Evolutionary conservation across 2,329 filamentous ascomycete species (phyloP).

Genomic region (Xylariaceae sp.): DNA sequence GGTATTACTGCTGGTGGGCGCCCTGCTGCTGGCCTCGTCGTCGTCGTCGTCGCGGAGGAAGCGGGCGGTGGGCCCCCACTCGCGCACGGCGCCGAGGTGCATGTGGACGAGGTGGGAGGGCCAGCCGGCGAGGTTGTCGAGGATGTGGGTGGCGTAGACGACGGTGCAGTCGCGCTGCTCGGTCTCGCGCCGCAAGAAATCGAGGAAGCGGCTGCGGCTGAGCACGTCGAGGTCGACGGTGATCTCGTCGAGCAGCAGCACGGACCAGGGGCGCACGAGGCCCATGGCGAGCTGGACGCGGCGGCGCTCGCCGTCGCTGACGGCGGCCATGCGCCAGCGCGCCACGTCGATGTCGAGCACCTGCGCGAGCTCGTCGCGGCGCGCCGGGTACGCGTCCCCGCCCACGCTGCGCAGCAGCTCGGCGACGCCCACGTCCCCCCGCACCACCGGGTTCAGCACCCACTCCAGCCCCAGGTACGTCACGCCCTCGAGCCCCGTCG

Average conservation of each 20-base stretch:
- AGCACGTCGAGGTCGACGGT: slow-evolving; percentile 93
- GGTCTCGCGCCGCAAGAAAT: slow-evolving; percentile 81
- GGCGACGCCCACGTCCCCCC: slow-evolving; percentile 85
- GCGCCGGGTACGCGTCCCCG: slow-evolving; percentile 71
- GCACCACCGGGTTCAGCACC: slow-evolving; percentile 95
- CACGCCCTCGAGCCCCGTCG: slow-evolving; percentile 80
- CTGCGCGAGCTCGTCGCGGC: slow-evolving; percentile 76
- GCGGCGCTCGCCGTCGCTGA: slow-evolving; percentile 84
- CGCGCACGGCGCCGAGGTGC: slow-evolving; percentile 80
- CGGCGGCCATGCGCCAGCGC: slow-evolving; percentile 88
- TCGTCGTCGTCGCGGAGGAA: slow-evolving; percentile 52
- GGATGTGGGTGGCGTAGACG: slow-evolving; percentile 94
- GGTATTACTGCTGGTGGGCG: slow-evolving; percentile 25
- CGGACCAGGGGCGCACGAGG: slow-evolving; percentile 80
- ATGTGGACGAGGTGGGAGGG: slow-evolving; percentile 95
- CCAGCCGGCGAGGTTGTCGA: slow-evolving; percentile 93
- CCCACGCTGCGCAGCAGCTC: slow-evolving; percentile 82
- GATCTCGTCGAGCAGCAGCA: slow-evolving; percentile 89
- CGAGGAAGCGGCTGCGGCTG: slow-evolving; percentile 74
- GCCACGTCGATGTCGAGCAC: slow-evolving; percentile 87
- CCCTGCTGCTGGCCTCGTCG: not conserved
- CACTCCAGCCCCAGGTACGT: slow-evolving; percentile 97
- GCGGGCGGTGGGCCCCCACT: slow-evolving; percentile 68
- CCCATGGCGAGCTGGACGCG: slow-evolving; percentile 96
- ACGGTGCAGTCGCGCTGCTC: slow-evolving; percentile 77